Percentiles rank a stretch among this genome's conserved stretches.
Evolutionary conservation across 2,329 filamentous ascomycete species (phyloP).

Genomic region (Bipolaris zeicola): DNA sequence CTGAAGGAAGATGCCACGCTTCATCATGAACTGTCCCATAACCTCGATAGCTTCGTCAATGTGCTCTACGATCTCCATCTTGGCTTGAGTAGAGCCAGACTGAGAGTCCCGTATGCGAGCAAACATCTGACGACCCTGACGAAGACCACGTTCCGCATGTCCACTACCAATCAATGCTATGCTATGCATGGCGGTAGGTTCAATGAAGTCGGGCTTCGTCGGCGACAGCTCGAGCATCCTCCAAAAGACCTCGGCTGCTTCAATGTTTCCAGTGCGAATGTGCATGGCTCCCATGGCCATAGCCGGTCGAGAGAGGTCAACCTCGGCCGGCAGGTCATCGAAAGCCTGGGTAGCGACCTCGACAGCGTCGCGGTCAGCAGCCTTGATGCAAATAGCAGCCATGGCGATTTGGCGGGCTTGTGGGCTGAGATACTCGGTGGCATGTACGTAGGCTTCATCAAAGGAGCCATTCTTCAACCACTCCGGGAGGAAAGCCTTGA

Average conservation of each 20-base stretch:
- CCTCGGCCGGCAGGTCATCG: slow-evolving; percentile 55
- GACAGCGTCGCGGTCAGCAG: slow-evolving; percentile 79
- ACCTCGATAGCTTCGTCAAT: slow-evolving; percentile 85
- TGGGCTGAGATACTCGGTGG: slow-evolving; percentile 64
- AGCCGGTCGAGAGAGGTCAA: slow-evolving; percentile 59
- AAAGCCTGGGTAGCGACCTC: slow-evolving; percentile 67
- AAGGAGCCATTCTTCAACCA: slow-evolving; percentile 74
- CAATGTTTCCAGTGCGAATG: slow-evolving; percentile 79
- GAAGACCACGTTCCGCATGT: slow-evolving; percentile 79
- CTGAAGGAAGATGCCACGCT: slow-evolving; percentile 58
- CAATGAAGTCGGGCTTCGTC: slow-evolving; percentile 72
- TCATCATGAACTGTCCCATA: slow-evolving; percentile 63
- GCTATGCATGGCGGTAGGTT: slow-evolving; percentile 88
- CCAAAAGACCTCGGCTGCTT: slow-evolving; percentile 81
- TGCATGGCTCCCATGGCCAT: slow-evolving; percentile 87
- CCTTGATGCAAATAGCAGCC: slow-evolving; percentile 73
- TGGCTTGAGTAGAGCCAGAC: slow-evolving; percentile 53
- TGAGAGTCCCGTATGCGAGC: slow-evolving; percentile 73
- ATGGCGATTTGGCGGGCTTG: slow-evolving; percentile 67
- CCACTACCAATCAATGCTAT: slow-evolving; percentile 86
- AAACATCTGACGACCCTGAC: slow-evolving; percentile 85
- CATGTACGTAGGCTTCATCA: slow-evolving; percentile 74
- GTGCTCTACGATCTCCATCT: slow-evolving; percentile 70
- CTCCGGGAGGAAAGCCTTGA: slow-evolving; percentile 78
- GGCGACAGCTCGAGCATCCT: slow-evolving; percentile 68